Percentiles rank a stretch among this genome's conserved stretches.
Evolutionary conservation across 1,139 yeast species (phyloP).

Genomic region (Pichia sp.): DNA sequence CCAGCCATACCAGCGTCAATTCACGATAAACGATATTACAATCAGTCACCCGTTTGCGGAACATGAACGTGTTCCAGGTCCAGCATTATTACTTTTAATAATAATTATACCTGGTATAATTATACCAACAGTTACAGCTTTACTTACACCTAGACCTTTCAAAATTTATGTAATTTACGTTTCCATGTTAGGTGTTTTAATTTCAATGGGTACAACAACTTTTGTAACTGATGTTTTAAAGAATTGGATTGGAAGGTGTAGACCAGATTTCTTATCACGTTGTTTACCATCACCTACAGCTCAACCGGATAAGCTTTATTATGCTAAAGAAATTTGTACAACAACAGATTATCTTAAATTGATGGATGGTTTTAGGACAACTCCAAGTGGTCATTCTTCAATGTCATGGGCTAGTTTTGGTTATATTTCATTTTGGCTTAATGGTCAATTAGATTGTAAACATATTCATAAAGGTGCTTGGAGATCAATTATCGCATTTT

Average conservation of each 20-base stretch:
- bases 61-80: constrained; percentile 49
- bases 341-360: constrained; percentile 27
- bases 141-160: constrained; percentile 32
- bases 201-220: constrained; percentile 46
- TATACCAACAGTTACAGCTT: constrained; percentile 31
- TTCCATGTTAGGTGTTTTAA: constrained; percentile 44
- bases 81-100: constrained; percentile 33
- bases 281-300: constrained; percentile 47
- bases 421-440: constrained; percentile 56
- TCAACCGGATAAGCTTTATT: constrained; percentile 33
- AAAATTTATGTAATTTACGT: constrained; percentile 40
- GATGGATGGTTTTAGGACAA: constrained; percentile 69
- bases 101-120: constrained; percentile 35
- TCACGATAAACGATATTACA: constrained; percentile 46
- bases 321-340: constrained; percentile 49
- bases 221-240: constrained; percentile 61
- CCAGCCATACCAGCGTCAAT: constrained; percentile 66
- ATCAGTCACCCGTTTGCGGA: constrained; percentile 70
- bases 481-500: constrained; percentile 29
- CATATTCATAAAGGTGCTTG: constrained; percentile 32
- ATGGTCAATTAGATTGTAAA: constrained; percentile 43
- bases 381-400: constrained; percentile 80
- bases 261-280: constrained; percentile 73
- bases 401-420: constrained; percentile 59
- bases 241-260: constrained; percentile 69